Conservation (phyloP, 805 yeast genomes). For the Saccharomycopsis malanga region DNA sequence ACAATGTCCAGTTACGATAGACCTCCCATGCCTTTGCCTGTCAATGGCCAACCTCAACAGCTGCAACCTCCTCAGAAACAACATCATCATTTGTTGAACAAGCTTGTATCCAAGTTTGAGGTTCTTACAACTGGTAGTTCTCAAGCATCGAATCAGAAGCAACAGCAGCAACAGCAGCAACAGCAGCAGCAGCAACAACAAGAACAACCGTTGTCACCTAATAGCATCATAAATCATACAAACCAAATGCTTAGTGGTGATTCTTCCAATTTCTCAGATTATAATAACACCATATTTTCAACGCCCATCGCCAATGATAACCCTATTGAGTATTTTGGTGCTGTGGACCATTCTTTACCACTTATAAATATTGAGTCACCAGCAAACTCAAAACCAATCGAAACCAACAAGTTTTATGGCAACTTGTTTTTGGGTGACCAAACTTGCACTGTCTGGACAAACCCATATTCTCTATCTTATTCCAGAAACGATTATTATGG, state of each 20-base stretch:
- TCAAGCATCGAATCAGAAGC: not conserved
- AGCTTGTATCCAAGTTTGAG: constrained; percentile 15
- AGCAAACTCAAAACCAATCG: constrained; percentile 37
- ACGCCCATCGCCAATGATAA: constrained; percentile 33
- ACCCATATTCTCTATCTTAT: constrained; percentile 71
- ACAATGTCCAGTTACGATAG: constrained; percentile 14
- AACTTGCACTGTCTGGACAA: constrained; percentile 48
- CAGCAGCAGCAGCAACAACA: not conserved
- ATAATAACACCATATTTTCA: constrained; percentile 32
- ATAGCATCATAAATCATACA: not conserved
- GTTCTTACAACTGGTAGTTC: not conserved
- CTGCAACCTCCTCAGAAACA: not conserved
- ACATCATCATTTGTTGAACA: constrained; percentile 11
- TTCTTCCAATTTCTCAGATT: not conserved
- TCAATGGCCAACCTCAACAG: not conserved
- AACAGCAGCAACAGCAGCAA: not conserved
- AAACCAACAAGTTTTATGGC: constrained; percentile 72
- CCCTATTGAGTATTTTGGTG: constrained; percentile 35
- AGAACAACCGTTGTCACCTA: not conserved
- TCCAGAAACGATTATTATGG: constrained; percentile 40
- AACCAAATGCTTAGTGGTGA: not conserved
- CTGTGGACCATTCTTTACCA: constrained; percentile 23
- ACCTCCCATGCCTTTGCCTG: constrained; percentile 21
- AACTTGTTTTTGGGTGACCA: constrained; percentile 55
- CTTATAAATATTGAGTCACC: constrained; percentile 25